Base-by-base conservation (phyloP, 2,329 filamentous ascomycete genomes). In the Cylindrodendrum hubeiense region DNA sequence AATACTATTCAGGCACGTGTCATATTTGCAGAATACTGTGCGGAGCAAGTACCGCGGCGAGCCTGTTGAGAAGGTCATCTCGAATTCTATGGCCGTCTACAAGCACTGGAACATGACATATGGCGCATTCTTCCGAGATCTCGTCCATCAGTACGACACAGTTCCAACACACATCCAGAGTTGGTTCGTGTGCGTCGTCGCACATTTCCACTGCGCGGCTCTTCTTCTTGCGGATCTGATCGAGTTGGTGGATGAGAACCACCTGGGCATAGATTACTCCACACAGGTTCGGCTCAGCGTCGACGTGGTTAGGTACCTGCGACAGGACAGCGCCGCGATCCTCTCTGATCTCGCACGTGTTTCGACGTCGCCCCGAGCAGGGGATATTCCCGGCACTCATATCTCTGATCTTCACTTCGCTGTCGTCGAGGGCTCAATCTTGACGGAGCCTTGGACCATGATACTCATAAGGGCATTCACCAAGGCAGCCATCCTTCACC, bases 391-490 rank as follows among this genome's bases (percentile, higher is more conserved):
- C 4, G 72, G 72, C 7, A 68, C 68, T 4, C 71, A 72, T 28
- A 57, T 70, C 46, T 67, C 69, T 2, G 82, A 84, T 22, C 85
- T 87, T 58, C 86, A 88, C 71, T 83, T 84, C 60, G 85, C 86
- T 1, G 79, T 88, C 24, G 85, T 82, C 44, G 81, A 87, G 63
- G 86, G 84, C 3, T 84, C 87, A 1, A 79, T 90, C n/a, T 72
- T 90, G 60, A 88, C 86, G 1, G 87, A 89, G 67, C 87, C 87
- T 3, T 89, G 87, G 87, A 88, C 86, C 1, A 83, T 84, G 41
- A 82, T 89, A 3, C 75, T 89, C 28, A 83, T 88, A 46, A 79
- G 85, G 26, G 82, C 82, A 0, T 89, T 89, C 63, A 80, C 83
- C 24, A 85, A 82, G 70, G 83, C 85, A 0, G 82, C 76, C 3